A percentile compares a stretch with the other conserved stretches of the same genome.
Conservation (phyloP, 495 filamentous ascomycete genomes). For the Pyrenula aspistea region DNA sequence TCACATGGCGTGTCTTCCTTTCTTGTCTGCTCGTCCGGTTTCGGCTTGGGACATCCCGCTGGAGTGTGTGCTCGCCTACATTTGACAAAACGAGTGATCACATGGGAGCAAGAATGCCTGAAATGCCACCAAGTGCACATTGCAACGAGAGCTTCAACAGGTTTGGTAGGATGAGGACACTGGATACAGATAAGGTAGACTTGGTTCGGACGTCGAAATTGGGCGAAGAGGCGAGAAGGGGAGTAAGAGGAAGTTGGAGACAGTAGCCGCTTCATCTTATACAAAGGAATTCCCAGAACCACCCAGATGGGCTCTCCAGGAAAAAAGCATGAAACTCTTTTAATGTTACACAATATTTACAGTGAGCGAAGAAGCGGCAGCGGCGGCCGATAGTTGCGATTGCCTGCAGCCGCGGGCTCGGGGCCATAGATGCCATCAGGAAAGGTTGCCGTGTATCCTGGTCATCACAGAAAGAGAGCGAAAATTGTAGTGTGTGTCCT, state of each 20-base stretch:
- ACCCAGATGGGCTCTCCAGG: neutral
- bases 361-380: neutral
- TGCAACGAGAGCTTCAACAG: neutral
- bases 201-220: too few relatives aligned
- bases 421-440: neutral
- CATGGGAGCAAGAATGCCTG: neutral
- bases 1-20: neutral
- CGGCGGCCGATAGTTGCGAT: neutral
- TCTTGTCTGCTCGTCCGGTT: neutral
- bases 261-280: neutral
- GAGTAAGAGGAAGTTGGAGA: neutral
- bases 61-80: neutral
- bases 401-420: neutral
- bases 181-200: neutral
- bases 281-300: neutral
- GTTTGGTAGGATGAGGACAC: neutral
- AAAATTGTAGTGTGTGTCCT: neutral
- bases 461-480: neutral
- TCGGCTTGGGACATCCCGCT: neutral
- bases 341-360: neutral
- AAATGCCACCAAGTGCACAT: neutral
- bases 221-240: too few relatives aligned
- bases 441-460: neutral
- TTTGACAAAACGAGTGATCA: neutral
- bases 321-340: neutral